Conservation (phyloP, 176 grass and related monocot species). For the Raddia distichophylla region DNA sequence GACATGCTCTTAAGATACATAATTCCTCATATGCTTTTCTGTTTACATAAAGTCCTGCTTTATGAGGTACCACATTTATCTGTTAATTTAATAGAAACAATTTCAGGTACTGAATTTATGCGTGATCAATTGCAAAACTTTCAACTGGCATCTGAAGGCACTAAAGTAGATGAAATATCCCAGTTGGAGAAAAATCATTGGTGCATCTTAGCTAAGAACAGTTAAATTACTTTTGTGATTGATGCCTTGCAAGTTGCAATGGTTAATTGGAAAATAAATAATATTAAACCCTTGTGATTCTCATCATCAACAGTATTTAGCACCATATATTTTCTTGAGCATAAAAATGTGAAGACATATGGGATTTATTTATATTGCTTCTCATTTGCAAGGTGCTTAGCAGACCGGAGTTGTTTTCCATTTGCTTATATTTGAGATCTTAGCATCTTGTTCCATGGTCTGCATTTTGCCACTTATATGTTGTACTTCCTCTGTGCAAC, state of each 20-base stretch:
- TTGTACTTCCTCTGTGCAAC: slow-evolving; percentile 26
- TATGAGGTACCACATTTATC: slow-evolving; percentile 3
- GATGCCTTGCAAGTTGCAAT: neutral
- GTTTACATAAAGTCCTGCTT: neutral
- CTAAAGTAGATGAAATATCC: slow-evolving; percentile 7
- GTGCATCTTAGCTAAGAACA: neutral
- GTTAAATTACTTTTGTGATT: neutral
- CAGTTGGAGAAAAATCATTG: neutral
- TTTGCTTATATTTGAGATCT: slow-evolving; percentile 18
- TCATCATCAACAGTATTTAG: neutral
- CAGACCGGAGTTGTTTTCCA: neutral
- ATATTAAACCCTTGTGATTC: neutral
- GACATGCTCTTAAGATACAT: neutral
- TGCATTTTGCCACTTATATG: neutral
- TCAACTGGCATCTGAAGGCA: neutral
- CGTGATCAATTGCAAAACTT: too few species aligned
- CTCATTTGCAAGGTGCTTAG: slow-evolving; percentile 3
- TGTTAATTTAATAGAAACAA: neutral
- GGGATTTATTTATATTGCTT: neutral
- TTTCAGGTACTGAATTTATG: neutral
- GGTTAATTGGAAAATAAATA: neutral
- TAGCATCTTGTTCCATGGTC: neutral
- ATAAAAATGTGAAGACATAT: neutral
- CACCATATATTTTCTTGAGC: neutral
- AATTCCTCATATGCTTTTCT: slow-evolving; percentile 2